Base-by-base conservation (phyloP, 1,139 yeast genomes). In the Debaryomycetaceae sp. region DNA sequence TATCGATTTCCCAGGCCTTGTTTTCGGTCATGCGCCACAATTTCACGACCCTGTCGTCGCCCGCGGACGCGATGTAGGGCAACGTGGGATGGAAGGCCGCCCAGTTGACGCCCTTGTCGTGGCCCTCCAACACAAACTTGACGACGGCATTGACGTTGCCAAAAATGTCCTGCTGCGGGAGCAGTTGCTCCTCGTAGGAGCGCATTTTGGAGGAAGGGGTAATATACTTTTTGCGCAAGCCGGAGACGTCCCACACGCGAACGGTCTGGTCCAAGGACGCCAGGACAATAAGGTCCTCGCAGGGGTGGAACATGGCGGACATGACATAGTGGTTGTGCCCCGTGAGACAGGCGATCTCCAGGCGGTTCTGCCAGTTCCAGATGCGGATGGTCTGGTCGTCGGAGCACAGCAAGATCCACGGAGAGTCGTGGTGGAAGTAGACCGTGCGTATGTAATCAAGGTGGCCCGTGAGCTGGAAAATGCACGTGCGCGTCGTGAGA, bases 311-410 rank as follows among this genome's bases (percentile, higher is more conserved):
- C 57, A 83, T 94, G 3, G 98, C 97, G 43, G 93, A 81, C 93
- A 90, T 83, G 35, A 92, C 97, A 55, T 92, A 92, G 59, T 92
- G 98, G 57, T 86, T 87, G 57, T 92, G 99, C 36, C 99, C 98
- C 5, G 98, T 90, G 45, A 92, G 65, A 47, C 96, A 85, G 15
- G 98, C 97, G 47, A 92, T 81, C 51, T 90, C 97, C 54, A 86
- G 93, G 44, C 98, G 78, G 53, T 87, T 87, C 62, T 92, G 98
- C 98, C 98, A 92, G 60, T 92, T 92, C 99, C 99, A 92, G 44
- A 92, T 90, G 51, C 98, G 73, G 42, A 92, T 86, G 26, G 99
- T 92, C 60, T 92, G 98, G 63, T 92, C 99, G 54, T 92, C 99
- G 24, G 96, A 85, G 39, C 93, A 80, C 15, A 96, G 80, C 37